Base-by-base conservation (phyloP, 768 basidiomycete genomes). In the Hygrocybe punicea region DNA sequence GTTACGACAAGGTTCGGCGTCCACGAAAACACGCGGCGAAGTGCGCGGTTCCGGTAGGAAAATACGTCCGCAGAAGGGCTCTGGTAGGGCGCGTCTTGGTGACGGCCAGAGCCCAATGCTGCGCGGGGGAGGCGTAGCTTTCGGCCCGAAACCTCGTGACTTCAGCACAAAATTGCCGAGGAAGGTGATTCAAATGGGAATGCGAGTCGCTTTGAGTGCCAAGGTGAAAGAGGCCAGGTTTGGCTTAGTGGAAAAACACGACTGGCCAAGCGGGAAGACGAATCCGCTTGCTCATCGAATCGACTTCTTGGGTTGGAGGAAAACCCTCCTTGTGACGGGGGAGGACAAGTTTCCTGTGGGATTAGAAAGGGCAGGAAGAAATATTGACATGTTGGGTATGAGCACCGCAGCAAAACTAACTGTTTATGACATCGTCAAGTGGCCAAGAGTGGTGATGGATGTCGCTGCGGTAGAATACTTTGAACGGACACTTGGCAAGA, bases 161-260 rank as follows among this genome's bases (percentile, higher is more conserved):
- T 98, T 95, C 71, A 85, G 89, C 64, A 93, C 93, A 17, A 88
- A 91, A 61, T 81, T 99, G 36, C 90, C 91, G n/a, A 82, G 91
- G 60, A 98, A 98, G 73, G 89, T 97, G 62, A 81, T 93, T 40
- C 79, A 91, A 64, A 89, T 98, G 85, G 96, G 95, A 9, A 86
- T 98, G 84, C 83, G 91, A 19, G 87, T 94, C 51, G 94, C 92
- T 2, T 72, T 98, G 45, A 93, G 91, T 62, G 80, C 84, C 42
- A 93, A 93, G 70, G 76, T 96, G 67, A 81, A 81, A 63, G 87
- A 92, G 59, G 81, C 82, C 40, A 73, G 81, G 42, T 75, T 99
- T 13, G 86, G 89, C 48, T 79, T 98, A 53, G 87, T 96, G 64
- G 79, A 82, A 56, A 80, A 78, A 60, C 72, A 91, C 60, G 81